Percentiles rank a stretch among this genome's conserved stretches.
phyloP scores from a whole-genome alignment of 441 rosid genomes.

The Brassica hybrid region DNA sequence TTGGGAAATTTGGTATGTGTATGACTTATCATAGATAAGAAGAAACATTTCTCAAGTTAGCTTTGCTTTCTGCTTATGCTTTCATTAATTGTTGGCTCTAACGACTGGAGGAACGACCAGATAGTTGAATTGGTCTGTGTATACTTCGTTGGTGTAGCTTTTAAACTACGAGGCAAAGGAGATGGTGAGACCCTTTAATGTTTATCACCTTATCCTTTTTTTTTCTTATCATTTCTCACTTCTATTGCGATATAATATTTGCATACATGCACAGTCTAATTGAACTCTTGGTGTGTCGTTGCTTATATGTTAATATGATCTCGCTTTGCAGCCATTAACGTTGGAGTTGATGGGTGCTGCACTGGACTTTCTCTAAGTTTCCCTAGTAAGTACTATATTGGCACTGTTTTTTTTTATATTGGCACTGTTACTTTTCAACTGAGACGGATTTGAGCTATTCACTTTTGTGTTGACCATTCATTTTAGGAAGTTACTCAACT shows the following conservation, averaged over 20 bases:
- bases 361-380: slow-evolving; percentile 67
- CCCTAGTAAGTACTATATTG: slow-evolving; percentile 43
- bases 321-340: slow-evolving; percentile 51
- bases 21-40: neutral
- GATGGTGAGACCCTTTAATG: slow-evolving; percentile 61
- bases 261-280: neutral
- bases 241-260: neutral
- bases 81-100: neutral
- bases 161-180: slow-evolving; percentile 78
- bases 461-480: slow-evolving; percentile 7
- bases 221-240: neutral
- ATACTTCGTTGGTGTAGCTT: slow-evolving; percentile 11
- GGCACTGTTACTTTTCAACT: neutral
- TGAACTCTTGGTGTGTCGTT: neutral
- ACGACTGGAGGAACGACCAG: neutral
- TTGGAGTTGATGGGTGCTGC: too few relatives aligned
- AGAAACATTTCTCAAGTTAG: neutral
- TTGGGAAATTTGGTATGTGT: neutral
- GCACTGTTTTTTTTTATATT: neutral
- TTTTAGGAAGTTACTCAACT: neutral
- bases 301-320: slow-evolving; percentile 22
- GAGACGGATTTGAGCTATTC: slow-evolving; percentile 3
- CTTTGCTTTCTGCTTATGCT: neutral
- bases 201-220: neutral
- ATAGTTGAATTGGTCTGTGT: slow-evolving; percentile 8